Conservation (phyloP, 257 asterid genomes). For the Ocimum tenuiflorum region DNA sequence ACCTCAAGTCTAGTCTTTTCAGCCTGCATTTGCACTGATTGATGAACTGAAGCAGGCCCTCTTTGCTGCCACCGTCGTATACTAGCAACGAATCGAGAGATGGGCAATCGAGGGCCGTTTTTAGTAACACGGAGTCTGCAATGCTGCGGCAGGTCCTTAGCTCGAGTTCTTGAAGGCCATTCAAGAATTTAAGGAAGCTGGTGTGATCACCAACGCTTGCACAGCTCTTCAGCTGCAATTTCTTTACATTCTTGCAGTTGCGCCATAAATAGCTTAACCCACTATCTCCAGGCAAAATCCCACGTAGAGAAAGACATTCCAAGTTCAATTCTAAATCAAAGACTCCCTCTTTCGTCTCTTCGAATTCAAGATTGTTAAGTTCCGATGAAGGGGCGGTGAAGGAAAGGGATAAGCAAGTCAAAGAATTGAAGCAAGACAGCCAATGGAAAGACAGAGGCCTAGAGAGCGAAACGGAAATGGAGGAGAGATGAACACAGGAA, state of each 20-base stretch:
- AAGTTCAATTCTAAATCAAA: constrained; percentile 35
- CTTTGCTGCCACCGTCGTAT: constrained; percentile 68
- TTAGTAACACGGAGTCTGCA: constrained; percentile 44
- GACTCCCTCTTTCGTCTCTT: neutral
- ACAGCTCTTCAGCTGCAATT: constrained; percentile 53
- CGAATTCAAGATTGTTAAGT: neutral
- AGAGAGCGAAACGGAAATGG: constrained; percentile 38
- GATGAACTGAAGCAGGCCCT: constrained; percentile 58
- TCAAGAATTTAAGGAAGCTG: constrained; percentile 26
- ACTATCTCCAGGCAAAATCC: constrained; percentile 41
- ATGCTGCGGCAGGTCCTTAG: constrained; percentile 53
- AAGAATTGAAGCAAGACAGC: constrained; percentile 33
- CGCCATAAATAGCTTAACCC: constrained; percentile 56
- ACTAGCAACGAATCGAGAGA: constrained; percentile 48
- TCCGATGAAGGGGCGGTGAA: constrained; percentile 23
- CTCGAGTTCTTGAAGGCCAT: constrained; percentile 47
- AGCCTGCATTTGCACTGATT: constrained; percentile 33
- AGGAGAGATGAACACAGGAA: constrained; percentile 46
- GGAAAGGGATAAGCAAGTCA: constrained; percentile 44
- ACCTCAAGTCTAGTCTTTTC: constrained; percentile 48
- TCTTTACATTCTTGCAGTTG: constrained; percentile 48
- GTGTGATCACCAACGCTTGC: constrained; percentile 57
- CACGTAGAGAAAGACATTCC: constrained; percentile 47
- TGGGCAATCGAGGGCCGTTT: constrained; percentile 30
- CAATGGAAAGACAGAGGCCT: constrained; percentile 53